These are phyloP conservation scores for Aristolochia contorta DNA, from an alignment of 164 flowering plant genomes.

Conservation along the genomic window DNA sequence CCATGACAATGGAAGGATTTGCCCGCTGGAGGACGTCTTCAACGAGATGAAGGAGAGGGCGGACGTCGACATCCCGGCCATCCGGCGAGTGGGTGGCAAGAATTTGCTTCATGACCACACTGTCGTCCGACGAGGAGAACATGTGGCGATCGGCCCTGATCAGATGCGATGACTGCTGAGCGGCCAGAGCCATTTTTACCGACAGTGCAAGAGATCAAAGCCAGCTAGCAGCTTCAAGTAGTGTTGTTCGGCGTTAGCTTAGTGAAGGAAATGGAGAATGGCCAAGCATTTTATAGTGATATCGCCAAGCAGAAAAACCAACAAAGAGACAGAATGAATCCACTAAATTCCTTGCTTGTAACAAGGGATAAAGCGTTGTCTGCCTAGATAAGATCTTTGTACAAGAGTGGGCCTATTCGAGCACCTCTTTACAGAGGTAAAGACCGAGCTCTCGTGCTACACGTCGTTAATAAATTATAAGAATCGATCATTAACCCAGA, in stretches of 20 bases:
- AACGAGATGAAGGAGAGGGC: conserved; percentile 41
- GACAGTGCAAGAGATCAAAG: no score
- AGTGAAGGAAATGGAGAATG: background rate
- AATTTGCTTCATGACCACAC: conserved; percentile 48
- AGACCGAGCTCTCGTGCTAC: no score
- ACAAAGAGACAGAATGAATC: conserved; percentile 17
- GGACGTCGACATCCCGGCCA: conserved; percentile 42
- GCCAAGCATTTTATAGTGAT: background rate
- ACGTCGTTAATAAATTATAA: no score
- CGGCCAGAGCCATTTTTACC: background rate
- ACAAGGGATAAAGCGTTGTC: background rate
- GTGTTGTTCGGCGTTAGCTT: no score
- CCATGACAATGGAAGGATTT: conserved; percentile 1
- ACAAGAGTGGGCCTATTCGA: background rate
- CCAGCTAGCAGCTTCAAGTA: no score
- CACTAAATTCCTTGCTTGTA: conserved; percentile 32
- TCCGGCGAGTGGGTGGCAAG: conserved; percentile 52
- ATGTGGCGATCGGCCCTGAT: conserved; percentile 15
- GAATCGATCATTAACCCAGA: no score
- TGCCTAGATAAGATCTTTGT: background rate
- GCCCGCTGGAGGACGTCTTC: conserved; percentile 51
- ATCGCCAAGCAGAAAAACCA: background rate
- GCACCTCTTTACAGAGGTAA: no score
- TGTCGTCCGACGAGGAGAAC: conserved; percentile 60
- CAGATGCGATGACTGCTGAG: conserved; percentile 5